Percentiles rank a stretch among this genome's conserved stretches.
phyloP scores from a whole-genome alignment of 2,329 filamentous ascomycete genomes.

The Fusarium sp. region DNA sequence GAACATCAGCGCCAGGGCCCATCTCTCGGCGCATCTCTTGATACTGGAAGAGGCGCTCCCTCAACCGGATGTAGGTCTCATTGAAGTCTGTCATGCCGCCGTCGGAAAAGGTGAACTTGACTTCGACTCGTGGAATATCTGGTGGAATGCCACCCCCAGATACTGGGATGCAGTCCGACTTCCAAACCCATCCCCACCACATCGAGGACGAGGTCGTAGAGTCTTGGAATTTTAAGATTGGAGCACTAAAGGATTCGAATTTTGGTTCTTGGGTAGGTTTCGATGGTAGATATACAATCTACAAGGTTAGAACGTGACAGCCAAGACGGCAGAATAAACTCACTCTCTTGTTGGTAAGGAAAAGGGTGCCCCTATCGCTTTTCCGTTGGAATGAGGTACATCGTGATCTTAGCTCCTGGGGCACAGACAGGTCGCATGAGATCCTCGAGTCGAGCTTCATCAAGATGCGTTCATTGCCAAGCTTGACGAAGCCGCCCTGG shows the following conservation, averaged over 20 bases:
- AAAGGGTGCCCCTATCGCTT: slow-evolving; percentile 79
- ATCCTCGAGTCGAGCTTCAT: slow-evolving; percentile 85
- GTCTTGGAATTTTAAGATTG: slow-evolving; percentile 88
- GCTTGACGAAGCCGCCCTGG: slow-evolving; percentile 81
- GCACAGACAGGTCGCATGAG: slow-evolving; percentile 78
- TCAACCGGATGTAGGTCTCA: slow-evolving; percentile 82
- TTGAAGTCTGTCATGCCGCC: slow-evolving; percentile 96
- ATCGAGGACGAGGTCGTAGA: slow-evolving; percentile 83
- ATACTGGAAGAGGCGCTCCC: slow-evolving; percentile 84
- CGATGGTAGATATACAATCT: slow-evolving; percentile 90
- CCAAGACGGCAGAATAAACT: slow-evolving; percentile 44
- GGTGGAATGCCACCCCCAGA: slow-evolving; percentile 84
- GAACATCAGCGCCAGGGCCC: slow-evolving; percentile 72
- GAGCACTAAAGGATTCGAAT: slow-evolving; percentile 89
- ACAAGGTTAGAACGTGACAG: slow-evolving; percentile 12
- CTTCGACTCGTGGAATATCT: slow-evolving; percentile 77
- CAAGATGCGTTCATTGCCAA: slow-evolving; percentile 85
- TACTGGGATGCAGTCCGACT: slow-evolving; percentile 82
- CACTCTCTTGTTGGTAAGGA: slow-evolving; percentile 89
- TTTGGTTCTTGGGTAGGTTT: slow-evolving; percentile 68
- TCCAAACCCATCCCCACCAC: slow-evolving; percentile 95
- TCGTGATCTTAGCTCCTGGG: slow-evolving; percentile 70
- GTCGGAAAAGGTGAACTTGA: slow-evolving; percentile 92
- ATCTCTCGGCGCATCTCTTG: slow-evolving; percentile 79
- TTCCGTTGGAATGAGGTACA: slow-evolving; percentile 75